A percentile compares a stretch with the other conserved stretches of the same genome.
Evolutionary conservation across 2,329 filamentous ascomycete genomes (phyloP).

Genomic region (Aspergillus ibericus): DNA sequence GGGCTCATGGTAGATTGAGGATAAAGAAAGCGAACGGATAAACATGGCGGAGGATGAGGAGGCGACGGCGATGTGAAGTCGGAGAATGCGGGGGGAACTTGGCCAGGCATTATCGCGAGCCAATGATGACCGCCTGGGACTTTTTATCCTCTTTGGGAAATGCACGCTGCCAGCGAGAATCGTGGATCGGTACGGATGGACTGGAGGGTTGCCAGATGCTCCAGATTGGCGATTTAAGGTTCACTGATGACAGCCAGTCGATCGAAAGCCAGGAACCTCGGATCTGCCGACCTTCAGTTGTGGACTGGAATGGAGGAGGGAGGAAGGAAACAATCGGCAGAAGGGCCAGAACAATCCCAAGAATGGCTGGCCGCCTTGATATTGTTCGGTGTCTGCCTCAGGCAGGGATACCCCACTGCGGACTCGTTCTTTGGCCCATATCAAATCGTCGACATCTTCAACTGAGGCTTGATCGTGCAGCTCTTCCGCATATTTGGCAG

Average conservation of each 20-base stretch:
- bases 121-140: slow-evolving; percentile 2
- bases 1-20: slow-evolving; percentile 28
- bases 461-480: background rate
- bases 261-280: background rate
- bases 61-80: background rate
- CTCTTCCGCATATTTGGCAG: background rate
- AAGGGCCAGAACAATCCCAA: slow-evolving; percentile 7
- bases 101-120: background rate
- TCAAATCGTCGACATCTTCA: background rate
- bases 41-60: background rate
- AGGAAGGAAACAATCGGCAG: background rate
- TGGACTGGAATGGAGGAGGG: background rate
- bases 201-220: no score
- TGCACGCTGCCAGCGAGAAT: background rate
- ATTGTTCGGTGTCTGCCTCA: slow-evolving; percentile 28
- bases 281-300: background rate
- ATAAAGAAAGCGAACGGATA: slow-evolving; percentile 29
- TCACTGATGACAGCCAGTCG: background rate
- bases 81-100: background rate
- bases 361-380: slow-evolving; percentile 22
- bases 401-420: slow-evolving; percentile 27
- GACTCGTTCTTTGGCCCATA: background rate
- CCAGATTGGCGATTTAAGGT: background rate
- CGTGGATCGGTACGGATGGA: background rate
- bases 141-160: slow-evolving; percentile 11